Evolutionary conservation across 2,329 filamentous ascomycete species (phyloP).

Genomic region (Aureobasidium sp.): DNA sequence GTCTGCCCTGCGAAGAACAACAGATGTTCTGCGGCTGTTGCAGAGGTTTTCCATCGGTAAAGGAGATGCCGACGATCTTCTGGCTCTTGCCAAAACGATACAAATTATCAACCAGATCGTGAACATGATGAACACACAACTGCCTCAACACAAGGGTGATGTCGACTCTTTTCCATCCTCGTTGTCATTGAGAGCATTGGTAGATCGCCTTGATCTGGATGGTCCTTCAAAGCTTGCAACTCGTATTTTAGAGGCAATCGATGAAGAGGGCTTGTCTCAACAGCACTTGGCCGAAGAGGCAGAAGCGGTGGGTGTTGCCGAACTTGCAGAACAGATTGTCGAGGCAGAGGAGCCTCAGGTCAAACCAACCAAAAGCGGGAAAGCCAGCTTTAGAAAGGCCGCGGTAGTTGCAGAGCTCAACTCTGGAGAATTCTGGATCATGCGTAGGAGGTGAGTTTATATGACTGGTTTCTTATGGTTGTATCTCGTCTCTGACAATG

Average conservation of each 20-base stretch:
- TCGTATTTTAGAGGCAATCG: constrained; percentile 69
- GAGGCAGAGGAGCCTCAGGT: constrained; percentile 15
- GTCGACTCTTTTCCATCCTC: background rate
- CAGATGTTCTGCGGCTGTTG: constrained; percentile 80
- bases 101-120: constrained; percentile 61
- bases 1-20: constrained; percentile 60
- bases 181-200: background rate
- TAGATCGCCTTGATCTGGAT: constrained; percentile 54
- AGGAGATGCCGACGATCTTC: constrained; percentile 84
- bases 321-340: constrained; percentile 56
- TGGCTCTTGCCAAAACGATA: constrained; percentile 76
- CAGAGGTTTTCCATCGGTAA: constrained; percentile 91
- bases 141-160: background rate
- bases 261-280: constrained; percentile 81
- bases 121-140: constrained; percentile 27
- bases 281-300: constrained; percentile 70
- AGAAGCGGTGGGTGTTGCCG: constrained; percentile 60
- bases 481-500: background rate
- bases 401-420: constrained; percentile 14
- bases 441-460: constrained; percentile 37
- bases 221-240: constrained; percentile 60
- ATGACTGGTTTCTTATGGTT: background rate
- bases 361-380: constrained; percentile 13
- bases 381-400: background rate
- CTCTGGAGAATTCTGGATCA: constrained; percentile 50